These are phyloP conservation scores for Anastatica hierochuntica DNA, from an alignment of 345 rosid genomes.

Conservation along the genomic window DNA sequence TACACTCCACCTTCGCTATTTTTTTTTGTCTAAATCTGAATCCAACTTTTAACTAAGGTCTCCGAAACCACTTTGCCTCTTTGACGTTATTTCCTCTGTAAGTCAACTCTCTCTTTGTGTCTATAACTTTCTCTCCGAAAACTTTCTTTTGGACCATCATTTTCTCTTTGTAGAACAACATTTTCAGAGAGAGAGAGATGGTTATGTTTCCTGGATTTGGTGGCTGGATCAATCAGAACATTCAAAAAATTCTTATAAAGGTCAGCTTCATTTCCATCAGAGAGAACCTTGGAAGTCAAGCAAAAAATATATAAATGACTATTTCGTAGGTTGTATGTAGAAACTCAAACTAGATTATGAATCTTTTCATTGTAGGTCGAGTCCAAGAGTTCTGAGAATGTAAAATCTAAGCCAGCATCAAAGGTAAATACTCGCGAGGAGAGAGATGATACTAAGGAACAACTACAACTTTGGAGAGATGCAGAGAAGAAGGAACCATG, in stretches of 20 bases:
- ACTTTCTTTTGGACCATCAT: no score
- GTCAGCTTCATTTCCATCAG: not conserved
- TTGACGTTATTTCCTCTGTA: no score
- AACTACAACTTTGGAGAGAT: slow-evolving; percentile 58
- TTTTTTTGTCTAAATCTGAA: no score
- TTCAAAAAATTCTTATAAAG: not conserved
- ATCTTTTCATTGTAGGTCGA: slow-evolving; percentile 43
- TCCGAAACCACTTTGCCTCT: no score
- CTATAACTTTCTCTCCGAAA: no score
- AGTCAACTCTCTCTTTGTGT: no score
- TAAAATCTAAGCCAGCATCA: slow-evolving; percentile 12
- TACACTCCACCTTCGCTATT: no score
- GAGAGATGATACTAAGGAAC: slow-evolving; percentile 41
- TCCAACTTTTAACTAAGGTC: no score
- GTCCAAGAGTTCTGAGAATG: slow-evolving; percentile 33
- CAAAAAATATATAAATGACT: not conserved
- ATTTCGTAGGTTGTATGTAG: not conserved
- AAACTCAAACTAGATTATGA: no score
- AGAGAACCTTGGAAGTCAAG: not conserved
- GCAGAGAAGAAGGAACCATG: slow-evolving; percentile 36
- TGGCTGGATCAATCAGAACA: slow-evolving; percentile 3
- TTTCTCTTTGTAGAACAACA: no score
- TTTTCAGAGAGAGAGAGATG: not conserved
- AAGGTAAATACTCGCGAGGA: not conserved
- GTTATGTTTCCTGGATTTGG: not conserved